phyloP scores from a whole-genome alignment of 768 basidiomycete species.

The Suillus subaureus region DNA sequence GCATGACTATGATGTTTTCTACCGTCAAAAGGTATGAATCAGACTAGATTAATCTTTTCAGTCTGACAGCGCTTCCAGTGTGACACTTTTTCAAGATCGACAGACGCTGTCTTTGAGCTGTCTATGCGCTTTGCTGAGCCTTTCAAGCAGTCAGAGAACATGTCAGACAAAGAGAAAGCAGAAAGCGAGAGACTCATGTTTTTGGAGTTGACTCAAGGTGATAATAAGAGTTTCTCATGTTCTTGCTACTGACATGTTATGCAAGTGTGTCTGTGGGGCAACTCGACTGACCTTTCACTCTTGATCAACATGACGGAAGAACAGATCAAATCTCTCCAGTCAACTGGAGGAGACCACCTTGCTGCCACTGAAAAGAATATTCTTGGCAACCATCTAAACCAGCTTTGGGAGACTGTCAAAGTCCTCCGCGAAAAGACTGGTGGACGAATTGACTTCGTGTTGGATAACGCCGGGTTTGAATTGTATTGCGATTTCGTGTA shows the following conservation, averaged over 20 bases:
- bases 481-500: constrained; percentile 87
- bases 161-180: constrained; percentile 52
- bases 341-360: constrained; percentile 93
- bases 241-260: constrained; percentile 5
- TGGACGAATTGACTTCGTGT: constrained; percentile 77
- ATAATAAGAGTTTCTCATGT: constrained; percentile 20
- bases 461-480: constrained; percentile 86
- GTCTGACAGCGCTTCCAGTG: constrained; percentile 49
- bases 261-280: constrained; percentile 93
- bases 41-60: neutral
- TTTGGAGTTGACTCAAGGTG: constrained; percentile 89
- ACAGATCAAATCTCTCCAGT: constrained; percentile 94
- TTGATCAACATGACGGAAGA: constrained; percentile 98
- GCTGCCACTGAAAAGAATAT: constrained; percentile 97
- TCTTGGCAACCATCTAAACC: constrained; percentile 77
- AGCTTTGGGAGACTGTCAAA: constrained; percentile 76
- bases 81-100: constrained; percentile 92
- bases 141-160: constrained; percentile 59
- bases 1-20: constrained; percentile 92
- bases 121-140: constrained; percentile 91
- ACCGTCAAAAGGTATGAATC: constrained; percentile 77
- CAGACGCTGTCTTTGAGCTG: constrained; percentile 91
- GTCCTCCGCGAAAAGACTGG: constrained; percentile 69
- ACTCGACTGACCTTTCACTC: constrained; percentile 93
- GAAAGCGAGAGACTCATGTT: constrained; percentile 87